phyloP scores from a whole-genome alignment of 352 stramenopile genomes.

The Phytophthora sp. region DNA sequence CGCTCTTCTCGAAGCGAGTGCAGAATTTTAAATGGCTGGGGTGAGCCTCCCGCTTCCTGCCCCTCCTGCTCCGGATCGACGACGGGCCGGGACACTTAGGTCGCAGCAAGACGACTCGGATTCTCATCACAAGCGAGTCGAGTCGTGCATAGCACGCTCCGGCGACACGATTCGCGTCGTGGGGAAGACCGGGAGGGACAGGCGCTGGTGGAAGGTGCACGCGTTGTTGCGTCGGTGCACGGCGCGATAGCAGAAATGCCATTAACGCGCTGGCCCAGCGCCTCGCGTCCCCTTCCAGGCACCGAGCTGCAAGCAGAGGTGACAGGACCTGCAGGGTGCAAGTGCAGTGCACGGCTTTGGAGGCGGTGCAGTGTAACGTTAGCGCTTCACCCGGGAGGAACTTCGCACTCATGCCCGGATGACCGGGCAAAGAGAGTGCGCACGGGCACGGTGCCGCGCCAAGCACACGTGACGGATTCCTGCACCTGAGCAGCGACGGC shows the following conservation, averaged over 20 bases:
- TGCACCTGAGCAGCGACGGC: background rate
- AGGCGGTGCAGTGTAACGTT: slow-evolving; percentile 10
- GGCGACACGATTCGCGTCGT: slow-evolving; percentile 19
- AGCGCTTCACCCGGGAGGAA: slow-evolving; percentile 1
- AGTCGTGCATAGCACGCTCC: slow-evolving; percentile 26
- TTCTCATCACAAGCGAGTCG: slow-evolving; percentile 21
- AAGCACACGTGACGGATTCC: slow-evolving; percentile 14
- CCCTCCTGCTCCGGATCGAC: slow-evolving; percentile 27
- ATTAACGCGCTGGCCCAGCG: background rate
- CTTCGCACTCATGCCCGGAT: slow-evolving; percentile 25
- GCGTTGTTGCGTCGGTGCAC: slow-evolving; percentile 23
- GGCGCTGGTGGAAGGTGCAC: slow-evolving; percentile 21
- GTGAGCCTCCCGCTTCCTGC: slow-evolving; percentile 11
- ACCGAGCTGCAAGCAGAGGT: slow-evolving; percentile 26
- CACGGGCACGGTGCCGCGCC: slow-evolving; percentile 5
- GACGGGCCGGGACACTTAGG: slow-evolving; percentile 16
- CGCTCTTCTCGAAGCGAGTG: slow-evolving; percentile 4
- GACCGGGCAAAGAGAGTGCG: slow-evolving; percentile 29
- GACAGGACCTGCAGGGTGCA: slow-evolving; percentile 7
- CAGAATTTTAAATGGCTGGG: slow-evolving; percentile 35
- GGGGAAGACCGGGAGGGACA: slow-evolving; percentile 23
- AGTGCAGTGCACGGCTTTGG: slow-evolving; percentile 8
- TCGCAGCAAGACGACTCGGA: slow-evolving; percentile 36
- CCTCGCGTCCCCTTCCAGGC: slow-evolving; percentile 19
- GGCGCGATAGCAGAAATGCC: slow-evolving; percentile 3